These are phyloP conservation scores for Sugiyamaella valdiviana DNA, from an alignment of 805 yeast species.

Conservation along the genomic window DNA sequence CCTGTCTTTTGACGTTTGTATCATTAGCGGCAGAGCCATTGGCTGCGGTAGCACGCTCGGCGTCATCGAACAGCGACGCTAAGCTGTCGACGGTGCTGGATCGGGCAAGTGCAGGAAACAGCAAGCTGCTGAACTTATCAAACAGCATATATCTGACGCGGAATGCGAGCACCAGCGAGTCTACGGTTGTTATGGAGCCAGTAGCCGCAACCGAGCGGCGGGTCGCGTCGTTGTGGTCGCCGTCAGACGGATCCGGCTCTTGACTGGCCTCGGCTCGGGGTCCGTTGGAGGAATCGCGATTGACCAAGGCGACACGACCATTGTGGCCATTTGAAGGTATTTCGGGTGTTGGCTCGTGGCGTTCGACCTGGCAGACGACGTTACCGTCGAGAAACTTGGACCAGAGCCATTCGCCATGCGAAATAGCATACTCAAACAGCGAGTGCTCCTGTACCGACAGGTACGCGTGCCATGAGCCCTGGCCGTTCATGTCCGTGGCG, in stretches of 20 bases:
- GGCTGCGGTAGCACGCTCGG: slow-evolving; percentile 6
- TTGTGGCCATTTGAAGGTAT: background rate
- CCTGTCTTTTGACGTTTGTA: slow-evolving; percentile 1
- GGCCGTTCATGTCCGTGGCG: slow-evolving; percentile 25
- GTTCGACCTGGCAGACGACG: slow-evolving; percentile 22
- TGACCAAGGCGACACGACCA: background rate
- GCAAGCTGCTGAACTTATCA: slow-evolving; percentile 29
- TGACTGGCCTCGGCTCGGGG: background rate
- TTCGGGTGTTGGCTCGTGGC: background rate
- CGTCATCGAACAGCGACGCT: slow-evolving; percentile 21
- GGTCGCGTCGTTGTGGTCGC: background rate
- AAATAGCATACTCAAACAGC: slow-evolving; percentile 30
- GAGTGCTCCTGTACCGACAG: slow-evolving; percentile 35
- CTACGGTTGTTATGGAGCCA: slow-evolving; percentile 21
- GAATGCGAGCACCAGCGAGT: slow-evolving; percentile 32
- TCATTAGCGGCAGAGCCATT: background rate
- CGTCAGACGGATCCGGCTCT: background rate
- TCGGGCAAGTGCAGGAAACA: slow-evolving; percentile 22
- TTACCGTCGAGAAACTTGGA: slow-evolving; percentile 28
- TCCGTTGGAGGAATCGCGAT: background rate
- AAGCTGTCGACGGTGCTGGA: slow-evolving; percentile 20
- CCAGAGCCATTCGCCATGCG: slow-evolving; percentile 31
- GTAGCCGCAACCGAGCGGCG: background rate
- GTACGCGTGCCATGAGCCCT: slow-evolving; percentile 32
- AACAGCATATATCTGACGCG: slow-evolving; percentile 38